Evolutionary conservation across 2,329 filamentous ascomycete species (phyloP).

Genomic region (Sporothrix brunneoviolacea): DNA sequence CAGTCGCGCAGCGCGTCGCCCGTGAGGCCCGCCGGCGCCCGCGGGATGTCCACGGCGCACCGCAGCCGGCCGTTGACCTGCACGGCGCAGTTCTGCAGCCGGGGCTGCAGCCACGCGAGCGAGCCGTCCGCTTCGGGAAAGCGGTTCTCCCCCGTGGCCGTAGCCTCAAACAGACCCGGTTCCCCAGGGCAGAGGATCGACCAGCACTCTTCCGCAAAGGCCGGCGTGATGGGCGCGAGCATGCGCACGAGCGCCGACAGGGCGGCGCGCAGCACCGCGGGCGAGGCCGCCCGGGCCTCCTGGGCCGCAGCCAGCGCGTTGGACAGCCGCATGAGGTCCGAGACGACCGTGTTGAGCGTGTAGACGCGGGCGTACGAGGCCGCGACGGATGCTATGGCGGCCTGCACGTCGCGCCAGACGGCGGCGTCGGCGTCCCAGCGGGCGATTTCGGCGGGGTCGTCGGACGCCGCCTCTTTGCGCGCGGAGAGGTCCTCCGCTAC

Average conservation of each 20-base stretch:
- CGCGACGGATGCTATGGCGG: conserved; percentile 60
- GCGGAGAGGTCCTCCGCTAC: conserved; percentile 2
- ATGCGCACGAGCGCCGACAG: conserved; percentile 57
- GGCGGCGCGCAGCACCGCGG: conserved; percentile 41
- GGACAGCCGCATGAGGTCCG: conserved; percentile 74
- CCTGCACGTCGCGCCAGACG: conserved; percentile 61
- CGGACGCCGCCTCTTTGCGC: conserved; percentile 24
- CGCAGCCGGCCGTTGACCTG: conserved; percentile 76
- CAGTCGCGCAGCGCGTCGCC: conserved; percentile 48
- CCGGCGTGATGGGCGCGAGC: conserved; percentile 73
- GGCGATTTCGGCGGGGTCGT: conserved; percentile 26
- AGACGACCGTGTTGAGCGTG: conserved; percentile 75
- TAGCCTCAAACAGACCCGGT: conserved; percentile 10
- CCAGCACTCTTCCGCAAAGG: conserved; percentile 78
- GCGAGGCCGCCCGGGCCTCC: conserved; percentile 29
- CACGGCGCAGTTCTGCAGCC: conserved; percentile 55
- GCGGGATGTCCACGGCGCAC: conserved; percentile 59
- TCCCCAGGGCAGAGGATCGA: conserved; percentile 40
- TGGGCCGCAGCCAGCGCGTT: conserved; percentile 53
- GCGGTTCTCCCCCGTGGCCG: too few relatives aligned
- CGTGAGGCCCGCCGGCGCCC: conserved; percentile 37
- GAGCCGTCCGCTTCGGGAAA: conserved; percentile 56
- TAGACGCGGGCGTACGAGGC: conserved; percentile 64
- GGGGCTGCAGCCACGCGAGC: conserved; percentile 41
- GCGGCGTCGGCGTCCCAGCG: conserved; percentile 41